Percentiles rank a stretch among this genome's conserved stretches.
phyloP scores from a whole-genome alignment of 2,329 filamentous ascomycete species.

The Pezicula carpinea region DNA sequence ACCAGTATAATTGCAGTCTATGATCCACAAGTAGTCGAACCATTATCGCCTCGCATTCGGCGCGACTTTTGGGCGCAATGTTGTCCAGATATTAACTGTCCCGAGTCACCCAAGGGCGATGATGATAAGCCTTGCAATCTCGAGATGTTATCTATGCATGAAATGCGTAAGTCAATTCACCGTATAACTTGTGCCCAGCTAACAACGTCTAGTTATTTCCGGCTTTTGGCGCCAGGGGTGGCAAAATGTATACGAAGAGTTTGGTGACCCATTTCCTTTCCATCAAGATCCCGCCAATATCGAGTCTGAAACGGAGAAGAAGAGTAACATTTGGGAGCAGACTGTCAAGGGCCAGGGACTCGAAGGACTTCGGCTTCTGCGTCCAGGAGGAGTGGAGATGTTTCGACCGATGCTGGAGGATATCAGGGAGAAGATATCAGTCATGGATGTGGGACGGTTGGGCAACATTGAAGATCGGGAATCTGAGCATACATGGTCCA shows the following conservation, averaged over 20 bases:
- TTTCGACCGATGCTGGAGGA: neutral
- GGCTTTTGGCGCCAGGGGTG: neutral
- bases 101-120: neutral
- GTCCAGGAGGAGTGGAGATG: neutral
- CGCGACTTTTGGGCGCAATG: neutral
- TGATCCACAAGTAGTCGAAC: neutral
- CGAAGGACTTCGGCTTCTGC: neutral
- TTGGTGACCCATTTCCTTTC: neutral
- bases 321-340: neutral
- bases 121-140: neutral
- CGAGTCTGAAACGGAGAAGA: neutral
- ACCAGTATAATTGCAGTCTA: neutral
- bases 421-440: neutral
- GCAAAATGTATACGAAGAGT: neutral
- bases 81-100: neutral
- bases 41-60: neutral
- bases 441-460: no score
- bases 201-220: neutral
- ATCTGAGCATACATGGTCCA: no score
- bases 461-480: no score
- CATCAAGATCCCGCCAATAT: neutral
- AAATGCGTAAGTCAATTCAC: neutral
- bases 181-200: neutral
- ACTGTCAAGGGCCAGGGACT: constrained; percentile 1
- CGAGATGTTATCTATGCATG: neutral